Conservation (phyloP, 2,329 filamentous ascomycete genomes). For the Fusarium proliferatum region DNA sequence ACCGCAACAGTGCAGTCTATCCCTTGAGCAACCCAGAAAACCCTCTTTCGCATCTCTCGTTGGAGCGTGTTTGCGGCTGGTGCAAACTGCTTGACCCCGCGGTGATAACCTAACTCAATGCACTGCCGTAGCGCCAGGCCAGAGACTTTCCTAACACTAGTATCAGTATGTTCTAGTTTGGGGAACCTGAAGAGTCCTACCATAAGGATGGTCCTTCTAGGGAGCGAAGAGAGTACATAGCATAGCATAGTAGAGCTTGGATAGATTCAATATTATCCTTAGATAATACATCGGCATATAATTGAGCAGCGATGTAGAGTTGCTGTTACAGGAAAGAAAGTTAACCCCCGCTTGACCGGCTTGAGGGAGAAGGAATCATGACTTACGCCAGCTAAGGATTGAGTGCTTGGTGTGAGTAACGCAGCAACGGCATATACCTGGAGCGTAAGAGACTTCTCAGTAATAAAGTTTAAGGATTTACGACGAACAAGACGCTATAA, state of each 20-base stretch:
- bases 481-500: neutral
- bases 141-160: rapidly evolving
- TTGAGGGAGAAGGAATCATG: rapidly evolving
- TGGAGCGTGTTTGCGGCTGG: neutral
- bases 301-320: neutral
- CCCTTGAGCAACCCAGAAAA: neutral
- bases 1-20: neutral
- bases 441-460: rapidly evolving
- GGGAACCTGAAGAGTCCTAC: rapidly evolving
- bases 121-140: neutral
- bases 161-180: neutral
- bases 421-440: neutral
- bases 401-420: neutral
- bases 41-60: neutral
- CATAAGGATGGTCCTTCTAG: neutral
- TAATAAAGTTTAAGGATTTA: rapidly evolving
- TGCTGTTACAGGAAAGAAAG: rapidly evolving
- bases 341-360: neutral
- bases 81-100: neutral
- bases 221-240: neutral
- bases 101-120: neutral
- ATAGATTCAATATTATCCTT: neutral
- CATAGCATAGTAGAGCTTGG: neutral
- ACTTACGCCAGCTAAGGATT: neutral
- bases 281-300: neutral